phyloP scores from a whole-genome alignment of 2,329 filamentous ascomycete genomes.

The Ophiostoma ips region DNA sequence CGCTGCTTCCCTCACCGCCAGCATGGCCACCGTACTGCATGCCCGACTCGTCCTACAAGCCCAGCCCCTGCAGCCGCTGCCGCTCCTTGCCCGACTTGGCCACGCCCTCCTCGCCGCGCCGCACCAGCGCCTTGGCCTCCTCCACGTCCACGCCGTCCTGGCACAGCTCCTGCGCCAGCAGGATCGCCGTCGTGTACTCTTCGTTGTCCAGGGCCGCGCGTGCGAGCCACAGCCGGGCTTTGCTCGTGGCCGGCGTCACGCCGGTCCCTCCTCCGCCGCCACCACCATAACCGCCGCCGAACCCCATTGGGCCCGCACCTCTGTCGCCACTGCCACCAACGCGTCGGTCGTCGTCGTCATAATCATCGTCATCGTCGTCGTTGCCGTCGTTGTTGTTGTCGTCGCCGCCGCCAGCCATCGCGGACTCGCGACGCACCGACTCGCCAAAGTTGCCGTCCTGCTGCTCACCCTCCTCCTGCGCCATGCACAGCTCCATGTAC shows the following conservation, averaged over 20 bases:
- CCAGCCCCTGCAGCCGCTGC: not conserved
- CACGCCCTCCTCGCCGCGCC: slow-evolving; percentile 1
- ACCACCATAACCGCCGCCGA: too few relatives aligned
- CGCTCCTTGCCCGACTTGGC: not conserved
- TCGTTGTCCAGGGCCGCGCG: slow-evolving; percentile 61
- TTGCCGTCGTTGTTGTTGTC: slow-evolving; percentile 27
- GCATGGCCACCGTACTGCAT: not conserved
- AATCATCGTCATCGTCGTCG: slow-evolving; percentile 18
- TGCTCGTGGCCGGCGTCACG: slow-evolving; percentile 82
- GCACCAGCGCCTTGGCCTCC: slow-evolving; percentile 81
- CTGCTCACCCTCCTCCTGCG: slow-evolving; percentile 72
- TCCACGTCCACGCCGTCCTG: slow-evolving; percentile 95
- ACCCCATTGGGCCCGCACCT: too few relatives aligned
- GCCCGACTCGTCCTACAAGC: not conserved
- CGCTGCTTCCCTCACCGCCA: not conserved
- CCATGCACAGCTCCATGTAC: slow-evolving; percentile 92
- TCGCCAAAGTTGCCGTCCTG: slow-evolving; percentile 26
- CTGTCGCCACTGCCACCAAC: slow-evolving; percentile 20
- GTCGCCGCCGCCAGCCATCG: slow-evolving; percentile 14
- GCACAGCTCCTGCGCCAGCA: slow-evolving; percentile 78
- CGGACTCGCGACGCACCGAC: slow-evolving; percentile 41
- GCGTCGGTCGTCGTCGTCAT: slow-evolving; percentile 10
- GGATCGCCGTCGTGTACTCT: slow-evolving; percentile 63
- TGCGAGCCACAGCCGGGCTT: slow-evolving; percentile 88
- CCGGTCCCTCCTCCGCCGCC: slow-evolving; percentile 17